Base-by-base conservation (phyloP, 306 rosid genomes). In the Canavalia ensiformis region DNA sequence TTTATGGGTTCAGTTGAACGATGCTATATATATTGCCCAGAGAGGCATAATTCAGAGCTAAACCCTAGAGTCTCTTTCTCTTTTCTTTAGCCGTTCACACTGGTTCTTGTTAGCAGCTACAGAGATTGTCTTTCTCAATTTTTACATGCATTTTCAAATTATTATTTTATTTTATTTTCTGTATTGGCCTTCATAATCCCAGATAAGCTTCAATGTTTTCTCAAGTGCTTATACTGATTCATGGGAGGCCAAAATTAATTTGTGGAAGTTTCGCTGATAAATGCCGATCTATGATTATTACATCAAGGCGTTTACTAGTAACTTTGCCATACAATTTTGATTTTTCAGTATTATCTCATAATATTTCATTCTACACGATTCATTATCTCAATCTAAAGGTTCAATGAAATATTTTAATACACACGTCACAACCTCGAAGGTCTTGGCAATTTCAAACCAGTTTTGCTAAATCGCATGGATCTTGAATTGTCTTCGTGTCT, bases 251-350 rank as follows among this genome's bases (percentile, higher is more conserved):
- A 0, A 90, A 29, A 91, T 2, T 52, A 11, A 62, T 47, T 9
- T 1, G 11, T 83, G 97, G 88, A 75, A 76, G 96, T 88, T 91
- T 91, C 93, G 96, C 93, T 91, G 94, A 90, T 88, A 90, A 91
- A 90, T 76, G 88, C 94, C 88, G 44, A 18, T 57, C 0, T 82
- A 35, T 80, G 0, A 28, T 84, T 51, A 1, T 84, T 37, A 29
- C 31, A 51, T 68, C 69, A 33, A 83, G 90, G 91, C 76, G 84
- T 91, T 87, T 91, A 88, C 91, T 91, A 89, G 95, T 91, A 89
- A 91, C 95, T 84, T 84, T 35, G 7, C 93, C 93, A 56, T 39
- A 91, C 86, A 85, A 8, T 31, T 46, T 60, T 3, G 9, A 13
- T 3, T 69, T 33, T 30, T 49, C 8, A 25, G 3, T 12, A 5